Evolutionary conservation across 2,329 filamentous ascomycete genomes (phyloP).

Genomic region (Aspergillus neoniger): DNA sequence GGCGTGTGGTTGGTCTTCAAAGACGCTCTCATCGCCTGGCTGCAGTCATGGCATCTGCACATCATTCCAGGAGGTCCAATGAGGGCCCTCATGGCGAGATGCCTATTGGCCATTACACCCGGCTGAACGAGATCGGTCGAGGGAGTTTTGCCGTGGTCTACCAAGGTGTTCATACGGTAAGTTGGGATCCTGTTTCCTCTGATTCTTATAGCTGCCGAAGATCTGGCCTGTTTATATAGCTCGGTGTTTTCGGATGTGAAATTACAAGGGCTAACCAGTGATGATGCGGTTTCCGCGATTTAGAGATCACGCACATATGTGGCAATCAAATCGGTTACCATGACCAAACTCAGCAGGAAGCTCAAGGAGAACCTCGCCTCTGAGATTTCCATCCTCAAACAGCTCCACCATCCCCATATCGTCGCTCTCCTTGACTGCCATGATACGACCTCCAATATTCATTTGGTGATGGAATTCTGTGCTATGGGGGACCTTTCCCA

Average conservation of each 20-base stretch:
- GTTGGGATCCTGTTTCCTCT: constrained; percentile 32
- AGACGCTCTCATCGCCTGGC: constrained; percentile 20
- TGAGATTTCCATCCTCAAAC: constrained; percentile 94
- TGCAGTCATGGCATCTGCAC: constrained; percentile 47
- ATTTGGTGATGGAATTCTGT: constrained; percentile 98
- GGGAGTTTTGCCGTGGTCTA: constrained; percentile 98
- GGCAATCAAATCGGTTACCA: constrained; percentile 94
- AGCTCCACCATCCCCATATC: constrained; percentile 92
- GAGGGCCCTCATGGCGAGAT: constrained; percentile 37
- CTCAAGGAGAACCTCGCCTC: constrained; percentile 93
- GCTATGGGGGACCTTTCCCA: constrained; percentile 90
- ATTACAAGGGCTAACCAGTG: constrained; percentile 1
- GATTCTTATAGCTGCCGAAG: neutral
- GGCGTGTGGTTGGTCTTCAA: constrained; percentile 24
- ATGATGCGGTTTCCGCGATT: constrained; percentile 16
- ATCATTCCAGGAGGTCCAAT: constrained; percentile 45
- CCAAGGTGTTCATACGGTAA: constrained; percentile 79
- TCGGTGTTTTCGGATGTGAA: neutral
- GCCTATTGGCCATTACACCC: constrained; percentile 73
- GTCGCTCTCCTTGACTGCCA: constrained; percentile 94
- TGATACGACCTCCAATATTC: constrained; percentile 83
- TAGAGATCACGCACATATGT: constrained; percentile 80
- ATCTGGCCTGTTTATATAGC: neutral
- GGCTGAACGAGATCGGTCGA: constrained; percentile 89
- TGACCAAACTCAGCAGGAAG: constrained; percentile 89